Evolutionary conservation across 345 rosid species (phyloP), one percentile per base, ranked within the genome.

Genomic region (Triadica sebifera): DNA sequence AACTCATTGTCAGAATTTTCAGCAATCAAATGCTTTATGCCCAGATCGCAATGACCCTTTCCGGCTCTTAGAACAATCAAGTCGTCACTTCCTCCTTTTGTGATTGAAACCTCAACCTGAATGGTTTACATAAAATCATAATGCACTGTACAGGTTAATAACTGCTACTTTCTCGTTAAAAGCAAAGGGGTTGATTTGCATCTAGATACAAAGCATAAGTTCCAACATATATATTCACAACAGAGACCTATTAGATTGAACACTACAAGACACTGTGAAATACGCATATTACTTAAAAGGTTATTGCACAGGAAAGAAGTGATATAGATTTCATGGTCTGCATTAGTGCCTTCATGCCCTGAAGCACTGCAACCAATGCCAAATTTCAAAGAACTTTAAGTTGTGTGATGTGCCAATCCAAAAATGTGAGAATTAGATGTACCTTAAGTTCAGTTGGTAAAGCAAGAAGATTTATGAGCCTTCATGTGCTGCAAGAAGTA

Each of bases 91-190:
- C 85, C 84, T 70, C 80, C 82, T 29, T 65, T 43, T 17, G 5
- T 69, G 57, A 89, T 81, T 62, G 87, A 80, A 50, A 89, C 89
- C 78, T 80, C 87, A 75, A 92, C 86, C 95, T 92, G 87, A 72
- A 63, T 22, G 59, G 46, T 59, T 1, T 25, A 69, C 9, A 57
- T 62, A 61, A 53, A 70, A 67, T 67, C 22, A 59, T 43, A 70
- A n/a, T 37, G 38, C 53, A 62, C 22, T 45, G 29, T 66, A 34
- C 45, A 8, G 45, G 45, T 41, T 8, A 1, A 16, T 55, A 19
- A 47, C n/a, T 15, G 6, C 38, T n/a, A n/a, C n/a, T n/a, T n/a
- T n/a, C n/a, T n/a, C n/a, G n/a, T n/a, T n/a, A n/a, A n/a, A n/a
- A n/a, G n/a, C n/a, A n/a, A n/a, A n/a, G n/a, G n/a, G n/a, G n/a